These are phyloP conservation scores for Mesostigma viride DNA, from an alignment of 139 green algal genomes.

Conservation along the genomic window DNA sequence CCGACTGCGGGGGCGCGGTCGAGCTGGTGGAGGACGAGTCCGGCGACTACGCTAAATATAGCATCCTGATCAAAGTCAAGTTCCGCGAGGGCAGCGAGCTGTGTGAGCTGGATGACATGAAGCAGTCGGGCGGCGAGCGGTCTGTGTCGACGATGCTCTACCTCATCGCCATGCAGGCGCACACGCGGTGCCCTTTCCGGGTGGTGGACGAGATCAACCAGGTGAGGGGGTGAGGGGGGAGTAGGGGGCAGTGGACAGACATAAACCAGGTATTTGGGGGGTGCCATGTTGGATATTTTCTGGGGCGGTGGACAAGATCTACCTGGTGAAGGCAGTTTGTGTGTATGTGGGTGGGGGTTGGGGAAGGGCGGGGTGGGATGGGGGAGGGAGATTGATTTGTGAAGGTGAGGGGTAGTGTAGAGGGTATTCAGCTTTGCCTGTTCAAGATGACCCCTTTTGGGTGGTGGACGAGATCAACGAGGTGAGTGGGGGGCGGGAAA, in stretches of 20 bases:
- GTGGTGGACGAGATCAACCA: slow-evolving; percentile 99
- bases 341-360: too few relatives aligned
- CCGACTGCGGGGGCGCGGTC: slow-evolving; percentile 54
- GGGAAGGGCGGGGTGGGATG: too few relatives aligned
- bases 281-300: too few relatives aligned
- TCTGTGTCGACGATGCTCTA: slow-evolving; percentile 95
- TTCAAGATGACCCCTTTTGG: too few relatives aligned
- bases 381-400: too few relatives aligned
- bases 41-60: slow-evolving; percentile 23
- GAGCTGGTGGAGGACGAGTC: slow-evolving; percentile 41
- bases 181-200: slow-evolving; percentile 81
- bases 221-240: slow-evolving; percentile 10
- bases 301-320: too few relatives aligned
- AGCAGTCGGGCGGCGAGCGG: slow-evolving; percentile 88
- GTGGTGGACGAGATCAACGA: too few relatives aligned
- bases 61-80: slow-evolving; percentile 32
- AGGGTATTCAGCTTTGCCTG: too few relatives aligned
- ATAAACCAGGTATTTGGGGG: too few relatives aligned
- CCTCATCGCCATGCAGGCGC: slow-evolving; percentile 81
- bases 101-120: slow-evolving; percentile 58
- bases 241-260: neutral
- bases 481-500: too few relatives aligned
- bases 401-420: too few relatives aligned
- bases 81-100: slow-evolving; percentile 52
- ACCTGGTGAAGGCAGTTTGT: too few relatives aligned